Evolutionary conservation across 345 rosid species (phyloP), one percentile per base, ranked within the genome.

Genomic region (Diplotaxis tenuifolia): DNA sequence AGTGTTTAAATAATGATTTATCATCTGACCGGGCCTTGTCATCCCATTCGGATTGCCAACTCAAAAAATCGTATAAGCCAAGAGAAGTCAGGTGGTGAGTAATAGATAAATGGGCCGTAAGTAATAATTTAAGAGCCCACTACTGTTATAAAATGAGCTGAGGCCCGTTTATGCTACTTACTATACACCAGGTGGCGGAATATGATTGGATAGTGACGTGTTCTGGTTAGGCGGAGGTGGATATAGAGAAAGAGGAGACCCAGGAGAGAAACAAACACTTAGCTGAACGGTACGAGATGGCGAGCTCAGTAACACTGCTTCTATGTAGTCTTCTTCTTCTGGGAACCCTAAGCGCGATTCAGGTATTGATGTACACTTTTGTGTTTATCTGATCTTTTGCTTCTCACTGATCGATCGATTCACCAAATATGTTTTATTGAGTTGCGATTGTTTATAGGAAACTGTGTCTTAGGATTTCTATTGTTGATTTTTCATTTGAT

Each of bases 241-340:
- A 34, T 5, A 47, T 4, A 42, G 19, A 18, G 56, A 19, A 3
- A 9, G 12, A 6, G n/a, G 5, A 14, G 15, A 16, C 3, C 15
- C 11, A 42, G 20, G 63, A 62, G 45, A 57, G 18, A 56, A 56
- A 52, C 20, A 55, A 54, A 50, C 18, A 29, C 19, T 20, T 19
- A 15, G 22, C 23, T 42, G 49, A 29, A 71, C 53, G 50, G 65
- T 60, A 59, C 67, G 64, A 77, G 47, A 89, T 86, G 96, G 86
- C 83, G 75, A 84, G 82, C 72, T 81, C 83, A 74, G 73, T 80
- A 34, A 72, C 77, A 45, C 52, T 77, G 11, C 70, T 86, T 72
- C 74, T 88, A 11, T 85, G 86, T 76, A 64, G 83, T 69, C 65
- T 90, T 20, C 65, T 84, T 60, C 79, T 93, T 42, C 63, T 86